Percentiles rank a stretch among this genome's conserved stretches.
Evolutionary conservation across 768 basidiomycete genomes (phyloP).

Genomic region (Psilocybe tampanensis): DNA sequence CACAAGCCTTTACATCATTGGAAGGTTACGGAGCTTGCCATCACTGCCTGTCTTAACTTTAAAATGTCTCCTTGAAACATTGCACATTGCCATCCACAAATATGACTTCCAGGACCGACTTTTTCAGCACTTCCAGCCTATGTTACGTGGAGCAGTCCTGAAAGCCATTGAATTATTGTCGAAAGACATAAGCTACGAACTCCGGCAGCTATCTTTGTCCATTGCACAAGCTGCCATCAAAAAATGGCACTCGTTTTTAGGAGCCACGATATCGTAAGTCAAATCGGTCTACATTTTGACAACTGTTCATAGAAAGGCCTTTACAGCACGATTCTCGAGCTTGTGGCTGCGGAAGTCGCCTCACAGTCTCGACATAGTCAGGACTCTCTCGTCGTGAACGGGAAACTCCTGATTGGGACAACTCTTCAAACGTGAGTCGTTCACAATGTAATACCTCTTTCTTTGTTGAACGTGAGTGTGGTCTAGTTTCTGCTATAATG

Average conservation of each 20-base stretch:
- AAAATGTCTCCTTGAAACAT: conserved; percentile 63
- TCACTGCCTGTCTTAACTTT: conserved; percentile 55
- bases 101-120: conserved; percentile 64
- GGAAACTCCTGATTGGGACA: conserved; percentile 53
- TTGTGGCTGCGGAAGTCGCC: conserved; percentile 47
- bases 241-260: conserved; percentile 54
- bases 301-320: background rate
- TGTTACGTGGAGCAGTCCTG: conserved; percentile 54
- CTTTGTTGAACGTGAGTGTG: background rate
- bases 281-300: background rate
- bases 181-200: conserved; percentile 62
- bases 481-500: conserved; percentile 60
- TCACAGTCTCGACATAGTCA: conserved; percentile 52
- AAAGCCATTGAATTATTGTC: conserved; percentile 53
- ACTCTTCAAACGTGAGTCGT: conserved; percentile 49
- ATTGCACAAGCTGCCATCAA: conserved; percentile 65
- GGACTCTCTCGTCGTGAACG: conserved; percentile 61
- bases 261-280: conserved; percentile 55
- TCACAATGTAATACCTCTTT: background rate
- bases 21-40: conserved; percentile 44
- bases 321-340: conserved; percentile 55
- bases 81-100: conserved; percentile 72
- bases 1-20: conserved; percentile 53
- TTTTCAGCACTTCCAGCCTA: conserved; percentile 55
- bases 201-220: conserved; percentile 66